These are phyloP conservation scores for Neurospora tetrasperma DNA, from an alignment of 495 filamentous ascomycete species.

Conservation along the genomic window DNA sequence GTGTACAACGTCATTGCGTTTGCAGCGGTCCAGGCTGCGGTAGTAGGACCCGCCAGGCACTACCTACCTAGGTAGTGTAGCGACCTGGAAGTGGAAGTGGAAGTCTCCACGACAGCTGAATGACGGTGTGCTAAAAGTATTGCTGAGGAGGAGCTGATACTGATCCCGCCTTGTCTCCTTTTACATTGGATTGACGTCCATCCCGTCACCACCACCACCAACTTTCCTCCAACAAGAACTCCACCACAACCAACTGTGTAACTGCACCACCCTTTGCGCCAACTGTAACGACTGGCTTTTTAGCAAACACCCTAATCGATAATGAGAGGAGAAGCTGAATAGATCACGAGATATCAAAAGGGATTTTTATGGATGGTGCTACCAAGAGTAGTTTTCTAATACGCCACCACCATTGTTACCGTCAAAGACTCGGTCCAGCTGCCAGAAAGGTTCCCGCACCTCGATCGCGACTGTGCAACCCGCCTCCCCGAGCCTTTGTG, in stretches of 20 bases:
- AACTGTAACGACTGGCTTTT: not conserved
- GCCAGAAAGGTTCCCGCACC: not conserved
- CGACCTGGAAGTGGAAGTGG: not conserved
- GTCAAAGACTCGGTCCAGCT: not conserved
- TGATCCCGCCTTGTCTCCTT: not conserved
- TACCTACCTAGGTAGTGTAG: not conserved
- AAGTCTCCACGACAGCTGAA: not conserved
- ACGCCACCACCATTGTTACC: not conserved
- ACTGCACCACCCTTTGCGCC: not conserved
- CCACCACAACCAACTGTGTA: not conserved
- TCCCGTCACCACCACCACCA: not conserved
- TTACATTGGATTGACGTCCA: not conserved
- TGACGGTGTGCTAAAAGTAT: not conserved
- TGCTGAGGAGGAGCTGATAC: not conserved
- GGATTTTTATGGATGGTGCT: not conserved
- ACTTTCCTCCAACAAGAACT: not conserved
- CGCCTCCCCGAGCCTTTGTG: not conserved
- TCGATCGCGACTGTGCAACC: not conserved
- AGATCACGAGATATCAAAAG: not conserved
- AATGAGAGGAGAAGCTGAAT: not conserved
- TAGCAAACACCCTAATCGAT: not conserved
- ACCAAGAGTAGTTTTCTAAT: not conserved
- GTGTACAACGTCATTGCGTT: not conserved
- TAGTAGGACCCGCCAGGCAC: not conserved
- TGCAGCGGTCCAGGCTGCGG: not conserved